These are phyloP conservation scores for Xylaria sp. DNA, from an alignment of 2,329 filamentous ascomycete genomes.

Conservation along the genomic window DNA sequence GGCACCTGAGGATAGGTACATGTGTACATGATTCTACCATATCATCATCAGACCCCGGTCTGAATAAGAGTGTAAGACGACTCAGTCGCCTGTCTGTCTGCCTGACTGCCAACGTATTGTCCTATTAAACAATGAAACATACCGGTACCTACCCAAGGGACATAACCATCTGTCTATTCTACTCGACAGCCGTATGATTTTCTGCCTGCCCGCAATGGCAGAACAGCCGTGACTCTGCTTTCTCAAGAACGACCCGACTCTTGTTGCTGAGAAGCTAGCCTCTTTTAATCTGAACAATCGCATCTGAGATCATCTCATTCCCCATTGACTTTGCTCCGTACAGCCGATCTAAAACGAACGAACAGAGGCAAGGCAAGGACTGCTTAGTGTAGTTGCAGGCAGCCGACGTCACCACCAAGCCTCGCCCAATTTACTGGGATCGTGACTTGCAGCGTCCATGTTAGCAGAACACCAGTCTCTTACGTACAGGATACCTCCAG, in stretches of 20 bases:
- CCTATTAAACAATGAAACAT: slow-evolving; percentile 7
- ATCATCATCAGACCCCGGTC: slow-evolving; percentile 25
- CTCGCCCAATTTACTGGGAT: slow-evolving; percentile 44
- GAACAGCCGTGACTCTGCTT: background rate
- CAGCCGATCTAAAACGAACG: slow-evolving; percentile 2
- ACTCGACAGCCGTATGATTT: slow-evolving; percentile 6
- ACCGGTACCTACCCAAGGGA: background rate
- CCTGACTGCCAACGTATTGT: slow-evolving; percentile 19
- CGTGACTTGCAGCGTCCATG: slow-evolving; percentile 40
- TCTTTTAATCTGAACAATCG: slow-evolving; percentile 5
- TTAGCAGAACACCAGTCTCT: slow-evolving; percentile 36
- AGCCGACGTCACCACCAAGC: slow-evolving; percentile 43
- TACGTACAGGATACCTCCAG: slow-evolving; percentile 47
- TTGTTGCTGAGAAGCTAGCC: slow-evolving; percentile 11
- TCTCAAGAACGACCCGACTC: slow-evolving; percentile 26
- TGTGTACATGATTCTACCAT: background rate
- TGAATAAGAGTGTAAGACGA: slow-evolving; percentile 22
- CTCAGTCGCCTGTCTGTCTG: no score
- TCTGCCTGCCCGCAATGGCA: background rate
- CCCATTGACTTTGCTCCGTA: background rate
- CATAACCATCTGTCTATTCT: background rate
- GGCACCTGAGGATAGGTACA: background rate
- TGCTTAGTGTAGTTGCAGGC: slow-evolving; percentile 20
- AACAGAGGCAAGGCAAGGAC: background rate
- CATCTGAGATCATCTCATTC: slow-evolving; percentile 12